Conservation (phyloP, 805 yeast genomes). For the Brettanomyces naardenensis region DNA sequence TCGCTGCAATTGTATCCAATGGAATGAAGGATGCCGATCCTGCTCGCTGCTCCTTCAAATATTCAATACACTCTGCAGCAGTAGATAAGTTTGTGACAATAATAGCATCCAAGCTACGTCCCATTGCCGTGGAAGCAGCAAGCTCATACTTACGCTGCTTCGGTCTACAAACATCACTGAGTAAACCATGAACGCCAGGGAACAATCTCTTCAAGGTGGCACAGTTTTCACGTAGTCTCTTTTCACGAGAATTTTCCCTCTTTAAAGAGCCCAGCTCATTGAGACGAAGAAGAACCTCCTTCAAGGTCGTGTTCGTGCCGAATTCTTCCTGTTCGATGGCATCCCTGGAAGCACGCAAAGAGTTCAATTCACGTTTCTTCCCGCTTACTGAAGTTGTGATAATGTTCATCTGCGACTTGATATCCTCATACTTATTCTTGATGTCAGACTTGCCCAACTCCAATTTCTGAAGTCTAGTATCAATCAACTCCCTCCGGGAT, state of each 20-base stretch:
- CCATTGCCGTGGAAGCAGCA: slow-evolving; percentile 73
- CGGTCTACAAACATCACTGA: slow-evolving; percentile 75
- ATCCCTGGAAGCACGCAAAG: slow-evolving; percentile 29
- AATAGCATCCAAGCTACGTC: slow-evolving; percentile 72
- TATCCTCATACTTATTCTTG: slow-evolving; percentile 21
- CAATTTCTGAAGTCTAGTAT: slow-evolving; percentile 28
- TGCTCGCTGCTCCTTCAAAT: slow-evolving; percentile 73
- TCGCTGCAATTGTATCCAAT: slow-evolving; percentile 61
- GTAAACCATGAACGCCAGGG: slow-evolving; percentile 80
- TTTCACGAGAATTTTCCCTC: slow-evolving; percentile 68
- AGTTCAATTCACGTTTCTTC: slow-evolving; percentile 15
- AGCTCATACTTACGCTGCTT: slow-evolving; percentile 60
- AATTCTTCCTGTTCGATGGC: slow-evolving; percentile 38
- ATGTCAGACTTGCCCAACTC: slow-evolving; percentile 25
- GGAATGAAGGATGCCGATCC: slow-evolving; percentile 90
- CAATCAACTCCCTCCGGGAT: slow-evolving; percentile 28
- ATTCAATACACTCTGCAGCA: slow-evolving; percentile 70
- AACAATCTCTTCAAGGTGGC: slow-evolving; percentile 59
- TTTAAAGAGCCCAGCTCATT: slow-evolving; percentile 70
- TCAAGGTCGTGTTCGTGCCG: slow-evolving; percentile 55
- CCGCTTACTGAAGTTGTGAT: slow-evolving; percentile 27
- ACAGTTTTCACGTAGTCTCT: slow-evolving; percentile 64
- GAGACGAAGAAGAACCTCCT: slow-evolving; percentile 49
- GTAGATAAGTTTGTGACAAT: slow-evolving; percentile 71
- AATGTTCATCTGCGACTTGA: slow-evolving; percentile 18